Evolutionary conservation across 345 rosid genomes (phyloP), one percentile per base, ranked within the genome.

Genomic region (Salix caprea): DNA sequence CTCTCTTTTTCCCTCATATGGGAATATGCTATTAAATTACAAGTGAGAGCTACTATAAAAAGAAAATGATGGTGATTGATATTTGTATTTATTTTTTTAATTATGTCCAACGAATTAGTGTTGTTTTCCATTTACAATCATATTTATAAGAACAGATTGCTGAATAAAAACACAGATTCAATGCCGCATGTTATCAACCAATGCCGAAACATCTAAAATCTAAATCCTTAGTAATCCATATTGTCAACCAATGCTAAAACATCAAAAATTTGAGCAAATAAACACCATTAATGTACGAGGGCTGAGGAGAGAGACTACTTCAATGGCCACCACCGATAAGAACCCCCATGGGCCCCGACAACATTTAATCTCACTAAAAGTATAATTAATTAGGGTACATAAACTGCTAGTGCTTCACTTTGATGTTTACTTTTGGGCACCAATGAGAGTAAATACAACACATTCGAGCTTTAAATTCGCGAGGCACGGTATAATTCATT

Each of bases 401-500:
- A 36, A 36, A 36, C 37, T 36, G 37, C 7, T 36, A 5, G 37
- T 5, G 37, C 54, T n/a, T 58, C 67, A 39, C 30, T 39, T 40
- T 73, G 18, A 73, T 39, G 76, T 39, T 19, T 54, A 14, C 52
- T 14, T 46, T 4, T 46, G 18, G 52, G 1, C 14, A 4, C 18
- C 52, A 46, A 4, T 46, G 14, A 12, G 16, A 46, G 60, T 7
- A 19, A 54, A 23, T 18, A 36, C 11, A 3, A n/a, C 7, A 21
- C 37, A 6, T 65, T 69, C 36, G 54, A 18, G 14, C n/a, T 56
- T 74, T 79, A 30, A 80, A 75, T 48, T 75, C 50, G 8, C 15
- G 80, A 64, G 82, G 84, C 82, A 80, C 85, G 82, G 76, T 65
- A 6, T 58, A 23, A 65, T 82, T 76, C 6, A 0, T 1, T n/a